These are phyloP conservation scores for Kokia cookei DNA, from an alignment of 441 rosid species.

Conservation along the genomic window DNA sequence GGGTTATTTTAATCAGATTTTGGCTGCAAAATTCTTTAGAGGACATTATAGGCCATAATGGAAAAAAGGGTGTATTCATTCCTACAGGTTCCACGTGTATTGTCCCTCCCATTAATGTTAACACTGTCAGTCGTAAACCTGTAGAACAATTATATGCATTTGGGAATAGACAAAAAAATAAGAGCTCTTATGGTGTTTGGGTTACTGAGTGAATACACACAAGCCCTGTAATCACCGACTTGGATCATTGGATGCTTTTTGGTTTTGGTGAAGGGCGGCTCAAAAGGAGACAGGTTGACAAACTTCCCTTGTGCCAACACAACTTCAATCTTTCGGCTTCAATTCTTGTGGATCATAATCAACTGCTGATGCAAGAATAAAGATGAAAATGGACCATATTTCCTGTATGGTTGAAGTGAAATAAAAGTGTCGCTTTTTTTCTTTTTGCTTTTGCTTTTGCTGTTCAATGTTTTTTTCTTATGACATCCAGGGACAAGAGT, in stretches of 20 bases:
- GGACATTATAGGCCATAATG: not conserved
- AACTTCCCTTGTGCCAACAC: not conserved
- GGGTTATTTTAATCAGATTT: not conserved
- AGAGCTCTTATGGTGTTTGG: not conserved
- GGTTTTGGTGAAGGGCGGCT: not conserved
- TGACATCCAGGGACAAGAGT: not conserved
- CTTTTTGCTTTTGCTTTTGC: not conserved
- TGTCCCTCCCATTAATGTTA: not conserved
- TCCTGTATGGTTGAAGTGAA: not conserved
- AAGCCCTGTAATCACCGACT: not conserved
- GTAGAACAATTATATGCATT: not conserved
- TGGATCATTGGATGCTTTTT: not conserved
- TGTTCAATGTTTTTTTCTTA: no score
- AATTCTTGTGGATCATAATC: not conserved
- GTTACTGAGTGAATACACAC: not conserved
- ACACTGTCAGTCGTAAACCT: not conserved
- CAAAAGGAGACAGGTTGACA: not conserved
- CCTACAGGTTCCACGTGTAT: constrained; percentile 7
- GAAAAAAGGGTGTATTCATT: not conserved
- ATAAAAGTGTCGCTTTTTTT: not conserved
- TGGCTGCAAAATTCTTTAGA: not conserved
- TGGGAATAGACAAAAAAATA: not conserved
- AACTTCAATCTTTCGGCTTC: not conserved
- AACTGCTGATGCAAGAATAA: not conserved
- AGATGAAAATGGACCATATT: not conserved